phyloP scores from a whole-genome alignment of 306 rosid genomes.

The Quercus gilva region DNA sequence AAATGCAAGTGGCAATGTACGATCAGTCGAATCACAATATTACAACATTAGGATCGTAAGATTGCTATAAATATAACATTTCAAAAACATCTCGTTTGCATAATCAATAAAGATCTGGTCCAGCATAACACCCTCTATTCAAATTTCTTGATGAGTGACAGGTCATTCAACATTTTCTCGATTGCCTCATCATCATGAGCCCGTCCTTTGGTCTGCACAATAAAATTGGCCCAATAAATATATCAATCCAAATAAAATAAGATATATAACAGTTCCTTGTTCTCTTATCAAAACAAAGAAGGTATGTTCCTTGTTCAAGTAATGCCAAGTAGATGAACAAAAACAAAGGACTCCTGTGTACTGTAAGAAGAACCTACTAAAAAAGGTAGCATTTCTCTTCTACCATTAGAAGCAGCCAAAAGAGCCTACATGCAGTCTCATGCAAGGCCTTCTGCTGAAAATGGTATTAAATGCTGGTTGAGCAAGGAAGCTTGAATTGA shows the following conservation, averaged over 20 bases:
- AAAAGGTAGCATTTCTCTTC: too few species aligned
- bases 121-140: conserved; percentile 33
- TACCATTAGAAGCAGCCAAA: neutral
- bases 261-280: neutral
- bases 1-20: too few species aligned
- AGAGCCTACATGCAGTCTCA: neutral
- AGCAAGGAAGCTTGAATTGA: neutral
- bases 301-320: neutral
- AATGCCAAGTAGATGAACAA: neutral
- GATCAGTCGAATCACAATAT: too few species aligned
- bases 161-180: conserved; percentile 87
- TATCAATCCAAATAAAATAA: neutral
- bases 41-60: too few species aligned
- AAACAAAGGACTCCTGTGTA: neutral
- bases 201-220: conserved; percentile 82
- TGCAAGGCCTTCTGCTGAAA: neutral
- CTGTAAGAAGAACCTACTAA: neutral
- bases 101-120: neutral
- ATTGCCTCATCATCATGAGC: conserved; percentile 91
- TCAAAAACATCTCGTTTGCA: neutral
- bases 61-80: too few species aligned
- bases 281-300: neutral
- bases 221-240: neutral
- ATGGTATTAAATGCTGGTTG: neutral
- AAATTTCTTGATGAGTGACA: conserved; percentile 84